Base-by-base conservation (phyloP, 2,329 filamentous ascomycete species). In the Coniochaeta sp. region DNA sequence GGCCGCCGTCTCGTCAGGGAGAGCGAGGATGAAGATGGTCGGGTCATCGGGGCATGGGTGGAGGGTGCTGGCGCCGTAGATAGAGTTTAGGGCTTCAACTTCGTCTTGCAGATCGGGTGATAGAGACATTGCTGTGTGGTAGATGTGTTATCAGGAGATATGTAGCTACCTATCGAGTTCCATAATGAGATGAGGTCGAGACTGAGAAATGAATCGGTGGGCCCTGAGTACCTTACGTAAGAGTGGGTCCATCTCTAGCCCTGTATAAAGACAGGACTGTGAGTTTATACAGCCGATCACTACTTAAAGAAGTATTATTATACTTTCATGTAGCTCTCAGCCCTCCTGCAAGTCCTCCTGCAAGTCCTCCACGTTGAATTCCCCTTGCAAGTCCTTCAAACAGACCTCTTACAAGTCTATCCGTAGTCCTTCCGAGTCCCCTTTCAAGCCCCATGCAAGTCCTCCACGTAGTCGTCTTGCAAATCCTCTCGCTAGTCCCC, bases 41-140 rank as follows among this genome's bases (percentile, higher is more conserved):
- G 63, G 59, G 33, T 68, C 61, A 20, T 61, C 20, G 67, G 63
- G 51, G 69, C 73, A 60, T 56, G 58, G 63, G 49, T 67, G 53
- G 52, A 91, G 73, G 10, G 85, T 86, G n/a, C 73, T 74, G 47
- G 83, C 77, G 57, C 83, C 85, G 69, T 91, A 94, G 57, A 94
- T 94, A 51, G 89, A 88, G 68, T 92, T 94, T 62, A 94, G 86
- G 56, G 86, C 89, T 63, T 86, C 86, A 27, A 91, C 72, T 65
- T 94, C 89, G 68, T 94, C 88, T 48, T 70, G 66, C 24, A 92
- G 77, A 57, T 81, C 78, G 56, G 81, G 76, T 8, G 77, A 79
- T 76, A 81, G 50, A 55, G 18, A 28, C 33, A 28, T 35, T 33
- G 26, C n/a, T 20, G 14, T 30, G 28, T 24, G 9, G 22, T 10